Evolutionary conservation across 805 yeast species (phyloP), one percentile per base, ranked within the genome.

Genomic region (Pichia sporocuriosa): DNA sequence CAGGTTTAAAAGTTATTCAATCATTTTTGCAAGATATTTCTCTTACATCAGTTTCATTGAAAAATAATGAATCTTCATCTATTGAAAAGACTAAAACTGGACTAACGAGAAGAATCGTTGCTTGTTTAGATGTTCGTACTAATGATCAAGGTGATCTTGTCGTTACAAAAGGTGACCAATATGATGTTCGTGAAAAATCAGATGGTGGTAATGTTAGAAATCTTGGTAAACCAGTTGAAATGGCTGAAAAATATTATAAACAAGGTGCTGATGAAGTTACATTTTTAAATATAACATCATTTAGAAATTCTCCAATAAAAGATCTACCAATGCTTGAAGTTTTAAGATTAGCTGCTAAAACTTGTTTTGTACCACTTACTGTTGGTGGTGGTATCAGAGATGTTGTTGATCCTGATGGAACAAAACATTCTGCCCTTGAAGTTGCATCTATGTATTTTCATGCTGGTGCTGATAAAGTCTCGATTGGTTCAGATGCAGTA

Each of bases 231-330:
- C 99, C 99, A 1, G 96, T 93, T 0, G 86, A 86, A 56, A 67
- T 93, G 61, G 98, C 98, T 2, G 82, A 87, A 50, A 80, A 79
- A 54, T 93, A 93, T 59, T 93, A 85, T 56, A 65, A 72, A 29
- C 97, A 93, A 64, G 98, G 99, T 23, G 97, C 98, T 0, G 99
- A 93, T 59, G 99, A 93, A 62, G 79, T 93, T 26, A 90, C 97
- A 0, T 93, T 93, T 54, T 70, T 93, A 51, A 93, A 93, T 58
- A 93, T 93, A 53, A 94, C 98, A 0, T 88, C 97, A 4, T 93
- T 93, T 67, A 75, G 97, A 61, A 86, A 89, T 63, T 87, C 95
- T 25, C 99, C 99, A 3, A 62, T 90, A 35, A 77, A 72, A 46
- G 99, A 93, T 58, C 79, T 90, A 38, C 99, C 99, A 22, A 93